Evolutionary conservation across 805 yeast genomes (phyloP).

Genomic region (Starmera amethionina): DNA sequence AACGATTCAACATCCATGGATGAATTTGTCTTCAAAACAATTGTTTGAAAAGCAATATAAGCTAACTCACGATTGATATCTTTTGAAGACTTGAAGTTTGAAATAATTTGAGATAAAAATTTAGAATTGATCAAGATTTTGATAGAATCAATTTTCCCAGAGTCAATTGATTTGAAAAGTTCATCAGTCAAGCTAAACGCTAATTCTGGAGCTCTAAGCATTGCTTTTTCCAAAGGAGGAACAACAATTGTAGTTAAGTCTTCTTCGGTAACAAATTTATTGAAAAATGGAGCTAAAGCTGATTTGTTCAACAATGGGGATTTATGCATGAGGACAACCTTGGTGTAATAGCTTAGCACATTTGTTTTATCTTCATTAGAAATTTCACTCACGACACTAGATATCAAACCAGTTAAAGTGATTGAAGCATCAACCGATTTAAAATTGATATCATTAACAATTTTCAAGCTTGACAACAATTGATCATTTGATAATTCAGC

Average conservation of each 20-base stretch:
- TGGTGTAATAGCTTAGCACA: slow-evolving; percentile 21
- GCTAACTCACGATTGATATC: slow-evolving; percentile 39
- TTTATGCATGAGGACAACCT: slow-evolving; percentile 37
- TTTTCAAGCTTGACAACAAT: slow-evolving; percentile 6
- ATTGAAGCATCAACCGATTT: slow-evolving; percentile 24
- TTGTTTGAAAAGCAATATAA: not conserved
- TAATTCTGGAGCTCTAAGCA: slow-evolving; percentile 69
- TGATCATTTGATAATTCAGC: slow-evolving; percentile 13
- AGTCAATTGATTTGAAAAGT: slow-evolving; percentile 27
- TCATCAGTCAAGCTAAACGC: slow-evolving; percentile 50
- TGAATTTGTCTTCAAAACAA: too few species aligned
- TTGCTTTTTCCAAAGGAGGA: slow-evolving; percentile 63
- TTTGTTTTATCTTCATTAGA: slow-evolving; percentile 14
- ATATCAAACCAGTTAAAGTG: slow-evolving; percentile 26
- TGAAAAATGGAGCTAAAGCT: slow-evolving; percentile 35
- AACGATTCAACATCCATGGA: too few species aligned
- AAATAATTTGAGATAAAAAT: slow-evolving; percentile 38
- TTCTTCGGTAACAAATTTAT: slow-evolving; percentile 29
- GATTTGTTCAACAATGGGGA: slow-evolving; percentile 25
- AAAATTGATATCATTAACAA: slow-evolving; percentile 7
- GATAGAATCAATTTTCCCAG: slow-evolving; percentile 30
- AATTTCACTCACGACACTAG: slow-evolving; percentile 17
- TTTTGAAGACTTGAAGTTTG: slow-evolving; percentile 63
- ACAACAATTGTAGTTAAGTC: slow-evolving; percentile 30
- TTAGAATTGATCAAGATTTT: slow-evolving; percentile 32